These are phyloP conservation scores for Paratrypanosoma confusum DNA, from an alignment of 208 protist genomes.

Conservation along the genomic window DNA sequence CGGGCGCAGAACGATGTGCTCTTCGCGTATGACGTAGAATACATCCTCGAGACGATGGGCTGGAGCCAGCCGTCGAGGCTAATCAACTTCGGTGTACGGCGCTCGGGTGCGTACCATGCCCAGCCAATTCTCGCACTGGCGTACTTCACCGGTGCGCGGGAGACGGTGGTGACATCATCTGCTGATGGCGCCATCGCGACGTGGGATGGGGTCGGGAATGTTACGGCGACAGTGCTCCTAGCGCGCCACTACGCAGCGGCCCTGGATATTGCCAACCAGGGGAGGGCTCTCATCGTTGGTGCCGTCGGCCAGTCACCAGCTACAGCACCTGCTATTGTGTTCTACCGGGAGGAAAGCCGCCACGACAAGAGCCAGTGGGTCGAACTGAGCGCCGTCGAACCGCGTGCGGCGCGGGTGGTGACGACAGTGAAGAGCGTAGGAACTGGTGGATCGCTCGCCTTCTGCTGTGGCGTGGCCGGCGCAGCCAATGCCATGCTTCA, in stretches of 20 bases:
- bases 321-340: constrained; percentile 60
- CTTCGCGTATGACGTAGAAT: constrained; percentile 83
- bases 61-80: constrained; percentile 38
- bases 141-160: constrained; percentile 45
- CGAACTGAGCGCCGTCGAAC: constrained; percentile 64
- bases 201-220: constrained; percentile 53
- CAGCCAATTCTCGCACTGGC: constrained; percentile 64
- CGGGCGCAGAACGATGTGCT: constrained; percentile 62
- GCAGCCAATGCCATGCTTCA: constrained; percentile 33
- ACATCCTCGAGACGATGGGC: constrained; percentile 76
- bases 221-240: constrained; percentile 63
- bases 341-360: constrained; percentile 49
- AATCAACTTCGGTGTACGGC: constrained; percentile 37
- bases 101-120: constrained; percentile 39
- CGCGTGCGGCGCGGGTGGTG: constrained; percentile 55
- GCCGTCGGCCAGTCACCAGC: constrained; percentile 29
- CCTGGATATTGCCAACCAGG: constrained; percentile 66
- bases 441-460: constrained; percentile 22
- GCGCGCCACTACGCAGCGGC: constrained; percentile 77
- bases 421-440: constrained; percentile 53
- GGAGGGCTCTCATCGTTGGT: constrained; percentile 63
- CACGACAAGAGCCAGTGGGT: constrained; percentile 54
- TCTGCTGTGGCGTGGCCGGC: constrained; percentile 49
- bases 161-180: constrained; percentile 75
- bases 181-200: constrained; percentile 74